Conservation (phyloP, 2,329 filamentous ascomycete species). For the Trichoderma polysporum region DNA sequence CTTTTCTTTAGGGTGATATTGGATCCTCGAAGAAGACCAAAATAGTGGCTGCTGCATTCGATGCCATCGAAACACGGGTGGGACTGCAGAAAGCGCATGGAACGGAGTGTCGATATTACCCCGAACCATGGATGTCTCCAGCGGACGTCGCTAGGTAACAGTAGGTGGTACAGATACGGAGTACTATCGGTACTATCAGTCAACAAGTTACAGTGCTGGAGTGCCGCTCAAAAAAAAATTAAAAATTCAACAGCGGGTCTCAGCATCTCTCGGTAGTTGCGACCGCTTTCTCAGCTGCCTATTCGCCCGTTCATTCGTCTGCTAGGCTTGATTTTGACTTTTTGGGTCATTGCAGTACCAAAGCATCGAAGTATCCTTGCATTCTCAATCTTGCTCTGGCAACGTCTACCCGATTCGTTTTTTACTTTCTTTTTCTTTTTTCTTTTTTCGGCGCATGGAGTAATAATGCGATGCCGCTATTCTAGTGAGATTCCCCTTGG, state of each 20-base stretch:
- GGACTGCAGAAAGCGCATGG: neutral
- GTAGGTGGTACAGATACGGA: too few relatives aligned
- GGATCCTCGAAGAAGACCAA: neutral
- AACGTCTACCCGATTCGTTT: neutral
- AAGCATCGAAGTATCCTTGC: neutral
- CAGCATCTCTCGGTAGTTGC: conserved; percentile 2
- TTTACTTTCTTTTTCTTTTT: neutral
- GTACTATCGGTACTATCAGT: too few relatives aligned
- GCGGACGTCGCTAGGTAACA: too few relatives aligned
- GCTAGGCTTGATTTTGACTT: neutral
- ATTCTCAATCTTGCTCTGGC: neutral
- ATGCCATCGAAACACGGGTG: neutral
- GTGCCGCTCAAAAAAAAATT: neutral
- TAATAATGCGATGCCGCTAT: neutral
- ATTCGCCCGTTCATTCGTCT: neutral
- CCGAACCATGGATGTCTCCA: conserved; percentile 19
- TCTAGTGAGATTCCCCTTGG: neutral
- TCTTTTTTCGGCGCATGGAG: too few relatives aligned
- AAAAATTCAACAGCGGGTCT: neutral
- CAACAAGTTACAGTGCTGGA: too few relatives aligned
- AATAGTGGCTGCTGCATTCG: neutral
- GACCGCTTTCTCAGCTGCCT: neutral
- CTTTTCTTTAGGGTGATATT: neutral
- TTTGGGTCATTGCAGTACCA: neutral
- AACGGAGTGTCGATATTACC: conserved; percentile 2